A percentile compares a stretch with the other conserved stretches of the same genome.
Conservation (phyloP, 371 early-diverging fungal genomes). For the Chytridium lagenaria region DNA sequence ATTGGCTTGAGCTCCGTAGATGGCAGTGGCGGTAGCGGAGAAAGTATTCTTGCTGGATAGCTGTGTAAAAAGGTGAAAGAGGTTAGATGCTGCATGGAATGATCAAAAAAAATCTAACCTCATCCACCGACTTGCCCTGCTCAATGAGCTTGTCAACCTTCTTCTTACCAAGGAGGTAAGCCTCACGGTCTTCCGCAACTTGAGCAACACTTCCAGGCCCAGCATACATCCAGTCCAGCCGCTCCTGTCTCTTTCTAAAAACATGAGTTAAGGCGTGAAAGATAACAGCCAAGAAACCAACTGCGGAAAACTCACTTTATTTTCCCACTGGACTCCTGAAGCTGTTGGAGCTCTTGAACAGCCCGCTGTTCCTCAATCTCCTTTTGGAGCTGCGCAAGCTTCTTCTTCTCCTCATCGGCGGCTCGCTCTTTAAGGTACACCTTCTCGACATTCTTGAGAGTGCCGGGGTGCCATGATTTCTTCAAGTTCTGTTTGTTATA, state of each 20-base stretch:
- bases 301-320: constrained; percentile 40
- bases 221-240: constrained; percentile 96
- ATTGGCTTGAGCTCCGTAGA: constrained; percentile 73
- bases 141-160: constrained; percentile 72
- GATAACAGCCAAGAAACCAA: constrained; percentile 18
- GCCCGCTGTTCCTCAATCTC: constrained; percentile 91
- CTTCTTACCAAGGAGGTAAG: constrained; percentile 87
- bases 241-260: constrained; percentile 66
- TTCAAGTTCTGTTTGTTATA: constrained; percentile 72
- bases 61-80: constrained; percentile 29
- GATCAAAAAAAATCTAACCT: constrained; percentile 24
- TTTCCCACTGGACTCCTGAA: constrained; percentile 79
- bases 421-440: constrained; percentile 91
- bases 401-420: constrained; percentile 82
- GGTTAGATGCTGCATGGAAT: background rate
- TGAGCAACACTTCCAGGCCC: constrained; percentile 57
- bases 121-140: constrained; percentile 40
- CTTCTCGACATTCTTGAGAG: constrained; percentile 86
- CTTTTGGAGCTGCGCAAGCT: constrained; percentile 87
- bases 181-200: constrained; percentile 77
- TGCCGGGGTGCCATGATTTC: constrained; percentile 97
- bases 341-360: constrained; percentile 79
- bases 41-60: constrained; percentile 37
- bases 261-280: background rate
- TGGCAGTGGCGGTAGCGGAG: constrained; percentile 44